Evolutionary conservation across 306 rosid genomes (phyloP), one percentile per base, ranked within the genome.

Genomic region (Echinosophora koreensis): DNA sequence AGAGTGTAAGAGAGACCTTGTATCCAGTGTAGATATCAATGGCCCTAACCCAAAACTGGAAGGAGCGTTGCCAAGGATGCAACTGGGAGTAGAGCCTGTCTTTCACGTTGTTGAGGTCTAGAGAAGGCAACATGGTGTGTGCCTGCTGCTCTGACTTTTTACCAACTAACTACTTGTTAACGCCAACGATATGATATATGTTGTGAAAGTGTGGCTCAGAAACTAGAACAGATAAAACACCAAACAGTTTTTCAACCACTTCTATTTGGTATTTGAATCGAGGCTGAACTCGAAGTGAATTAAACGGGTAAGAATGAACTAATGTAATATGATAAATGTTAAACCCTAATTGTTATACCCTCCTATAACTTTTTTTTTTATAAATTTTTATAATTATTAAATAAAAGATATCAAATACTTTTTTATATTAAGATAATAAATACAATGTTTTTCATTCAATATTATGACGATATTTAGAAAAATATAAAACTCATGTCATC

Each of bases 21-120:
- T 95, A 95, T 14, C 97, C 97, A 22, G 93, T 71, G 68, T 95
- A 95, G 70, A 95, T 89, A 78, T 95, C 96, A 67, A 82, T 81
- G 63, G 92, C 93, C 27, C 97, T 96, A 34, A 82, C 87, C 98
- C 98, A 95, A 89, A 95, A 95, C 47, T 88, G 96, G 65, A 86
- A 80, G 28, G 98, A 95, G 54, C 98, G 98, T 37, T 92, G 89
- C 84, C 87, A 89, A 71, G 98, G 98, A 42, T 90, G 88, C 46
- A 90, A 84, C 8, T 87, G 96, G 68, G 75, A 41, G 30, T 84
- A 81, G 39, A 92, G 38, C 55, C 86, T 90, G 8, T 89, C 87
- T 69, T 84, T 92, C 7, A 90, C 56, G 52, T 81, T 92, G 39
- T 82, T 86, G 54, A 90, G 60, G 80, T 90, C 88, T 37, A 90